Base-by-base conservation (phyloP, 257 asterid species). In the Lantana camara region DNA sequence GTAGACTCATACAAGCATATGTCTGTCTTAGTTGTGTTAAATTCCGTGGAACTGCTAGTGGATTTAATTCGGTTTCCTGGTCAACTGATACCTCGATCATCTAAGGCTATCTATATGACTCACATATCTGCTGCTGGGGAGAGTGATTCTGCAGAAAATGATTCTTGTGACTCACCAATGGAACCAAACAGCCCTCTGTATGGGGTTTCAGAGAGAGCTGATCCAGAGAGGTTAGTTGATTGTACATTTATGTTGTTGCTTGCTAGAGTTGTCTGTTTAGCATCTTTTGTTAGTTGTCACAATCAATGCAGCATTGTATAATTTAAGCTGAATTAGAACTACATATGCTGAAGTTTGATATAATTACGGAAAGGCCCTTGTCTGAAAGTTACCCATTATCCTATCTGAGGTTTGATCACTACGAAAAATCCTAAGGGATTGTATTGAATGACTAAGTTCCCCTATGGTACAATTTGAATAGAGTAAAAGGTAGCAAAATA, bases 61-160 rank as follows among this genome's bases (percentile, higher is more conserved):
- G 95, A 91, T 74, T 83, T 91, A 66, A 85, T 83, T 90, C 86
- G 97, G 67, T 88, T 77, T 81, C 96, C 97, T 78, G 97, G 97
- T 68, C 96, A 88, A 76, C 84, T 91, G 50, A 83, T 91, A 44
- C 95, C 97, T 5, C 88, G 81, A 54, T 82, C 97, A 37, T 75
- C 86, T 62, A 91, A 84, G 79, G 95, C 96, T 65, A 80, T 91
- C 66, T 89, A 77, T 73, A 83, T 88, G 95, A 83, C 92, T 72
- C 97, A 88, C 68, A 77, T 90, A 64, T 85, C 95, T 76, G 96
- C 87, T 74, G 95, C 97, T 7, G 99, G 91, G 70, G 99, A 94
- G 84, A 94, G 97, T 76, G 99, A 94, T 67, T 90, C 97, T 73
- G 99, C 99, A 60, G 99, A 94, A 80, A 94, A 94, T 84, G 99